Conservation (phyloP, 1,139 yeast species). For the Saccharomyces pastorianus region DNA sequence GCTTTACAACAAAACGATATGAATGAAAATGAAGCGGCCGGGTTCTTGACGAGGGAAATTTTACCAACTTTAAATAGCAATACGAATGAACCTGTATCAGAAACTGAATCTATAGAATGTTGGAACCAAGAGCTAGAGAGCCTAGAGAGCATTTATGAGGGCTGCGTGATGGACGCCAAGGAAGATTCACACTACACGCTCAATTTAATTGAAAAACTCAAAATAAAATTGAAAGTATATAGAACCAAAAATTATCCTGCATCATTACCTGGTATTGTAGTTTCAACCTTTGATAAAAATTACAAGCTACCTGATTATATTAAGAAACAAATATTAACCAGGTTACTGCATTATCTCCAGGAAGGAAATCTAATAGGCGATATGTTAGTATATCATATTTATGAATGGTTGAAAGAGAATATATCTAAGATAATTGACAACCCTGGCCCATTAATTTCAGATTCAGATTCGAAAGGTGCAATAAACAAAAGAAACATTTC, state of each 20-base stretch:
- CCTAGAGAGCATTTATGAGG: constrained; percentile 45
- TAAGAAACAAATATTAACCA: constrained; percentile 53
- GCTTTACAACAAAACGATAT: constrained; percentile 38
- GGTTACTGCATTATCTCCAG: constrained; percentile 38
- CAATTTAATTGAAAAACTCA: constrained; percentile 15
- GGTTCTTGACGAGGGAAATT: constrained; percentile 39
- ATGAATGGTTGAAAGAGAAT: constrained; percentile 71
- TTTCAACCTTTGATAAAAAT: constrained; percentile 42
- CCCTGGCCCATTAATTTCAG: constrained; percentile 60
- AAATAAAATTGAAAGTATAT: constrained; percentile 45
- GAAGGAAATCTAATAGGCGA: constrained; percentile 49
- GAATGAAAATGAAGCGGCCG: constrained; percentile 47
- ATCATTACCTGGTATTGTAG: constrained; percentile 53
- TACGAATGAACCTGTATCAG: constrained; percentile 10
- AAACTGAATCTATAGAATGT: constrained; percentile 32
- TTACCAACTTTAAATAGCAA: constrained; percentile 11
- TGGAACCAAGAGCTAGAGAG: constrained; percentile 82
- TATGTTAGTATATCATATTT: constrained; percentile 53
- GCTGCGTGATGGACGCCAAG: constrained; percentile 19
- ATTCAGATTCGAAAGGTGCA: constrained; percentile 11
- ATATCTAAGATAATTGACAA: constrained; percentile 48
- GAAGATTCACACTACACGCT: constrained; percentile 17
- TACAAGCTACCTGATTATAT: constrained; percentile 65
- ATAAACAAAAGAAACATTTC: neutral
- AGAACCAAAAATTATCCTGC: constrained; percentile 50